Percentiles rank a stretch among this genome's conserved stretches.
phyloP scores from a whole-genome alignment of 371 early-diverging fungal species.

The Mortierella sp. region DNA sequence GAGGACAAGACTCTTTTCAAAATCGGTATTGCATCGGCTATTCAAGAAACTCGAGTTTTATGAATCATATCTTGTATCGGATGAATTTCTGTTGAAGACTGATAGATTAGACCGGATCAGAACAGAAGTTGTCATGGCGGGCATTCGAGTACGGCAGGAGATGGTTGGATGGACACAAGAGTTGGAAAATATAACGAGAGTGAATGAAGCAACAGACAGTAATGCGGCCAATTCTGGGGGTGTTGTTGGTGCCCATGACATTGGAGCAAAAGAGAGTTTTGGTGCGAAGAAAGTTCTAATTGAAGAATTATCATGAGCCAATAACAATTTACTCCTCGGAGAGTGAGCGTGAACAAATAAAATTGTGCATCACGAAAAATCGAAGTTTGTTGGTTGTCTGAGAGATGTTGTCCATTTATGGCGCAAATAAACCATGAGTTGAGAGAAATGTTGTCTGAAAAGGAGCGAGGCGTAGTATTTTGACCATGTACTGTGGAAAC shows the following conservation, averaged over 20 bases:
- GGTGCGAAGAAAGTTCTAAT: not conserved
- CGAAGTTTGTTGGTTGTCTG: too few species aligned
- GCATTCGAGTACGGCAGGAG: constrained; percentile 41
- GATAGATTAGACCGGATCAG: constrained; percentile 33
- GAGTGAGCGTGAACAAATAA: too few species aligned
- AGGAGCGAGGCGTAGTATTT: too few species aligned
- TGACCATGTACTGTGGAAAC: too few species aligned
- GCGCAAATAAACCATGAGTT: too few species aligned
- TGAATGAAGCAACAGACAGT: not conserved
- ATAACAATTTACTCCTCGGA: not conserved
- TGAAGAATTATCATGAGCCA: not conserved
- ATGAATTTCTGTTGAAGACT: constrained; percentile 24
- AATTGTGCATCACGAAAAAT: too few species aligned
- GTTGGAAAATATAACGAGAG: constrained; percentile 22
- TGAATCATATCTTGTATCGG: constrained; percentile 41
- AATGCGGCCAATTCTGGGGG: not conserved
- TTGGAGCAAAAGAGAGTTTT: not conserved
- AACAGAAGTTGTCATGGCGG: constrained; percentile 39
- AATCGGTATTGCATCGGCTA: constrained; percentile 26
- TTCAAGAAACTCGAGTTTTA: constrained; percentile 54
- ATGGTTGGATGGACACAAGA: constrained; percentile 39
- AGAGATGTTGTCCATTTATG: too few species aligned
- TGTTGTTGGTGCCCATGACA: not conserved
- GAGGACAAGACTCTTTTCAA: constrained; percentile 16
- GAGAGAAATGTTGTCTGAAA: too few species aligned